Evolutionary conservation across 768 basidiomycete genomes (phyloP).

Genomic region (Kwoniella botswanensis): DNA sequence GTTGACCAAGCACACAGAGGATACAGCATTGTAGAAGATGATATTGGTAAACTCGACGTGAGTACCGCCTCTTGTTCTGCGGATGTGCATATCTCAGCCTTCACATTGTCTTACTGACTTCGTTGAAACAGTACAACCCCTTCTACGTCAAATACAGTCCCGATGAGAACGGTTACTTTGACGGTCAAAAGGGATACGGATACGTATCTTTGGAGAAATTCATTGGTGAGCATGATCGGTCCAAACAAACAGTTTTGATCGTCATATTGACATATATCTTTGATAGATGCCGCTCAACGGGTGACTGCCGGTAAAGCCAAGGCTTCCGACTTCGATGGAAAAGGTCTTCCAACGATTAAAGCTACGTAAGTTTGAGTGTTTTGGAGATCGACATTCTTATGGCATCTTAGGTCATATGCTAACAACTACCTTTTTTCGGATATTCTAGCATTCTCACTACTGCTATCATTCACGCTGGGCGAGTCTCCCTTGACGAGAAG

Average conservation of each 20-base stretch:
- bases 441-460: slow-evolving; percentile 51
- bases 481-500: slow-evolving; percentile 88
- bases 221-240: slow-evolving; percentile 60
- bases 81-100: neutral
- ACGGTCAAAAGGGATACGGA: slow-evolving; percentile 90
- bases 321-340: slow-evolving; percentile 75
- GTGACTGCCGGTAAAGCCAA: slow-evolving; percentile 74
- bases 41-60: slow-evolving; percentile 71
- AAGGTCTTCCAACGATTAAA: slow-evolving; percentile 82
- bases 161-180: slow-evolving; percentile 85
- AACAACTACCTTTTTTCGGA: neutral
- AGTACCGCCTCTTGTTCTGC: neutral
- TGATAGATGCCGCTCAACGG: slow-evolving; percentile 62
- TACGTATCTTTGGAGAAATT: slow-evolving; percentile 91
- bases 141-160: slow-evolving; percentile 88
- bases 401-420: neutral
- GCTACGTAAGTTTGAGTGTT: slow-evolving; percentile 68
- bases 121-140: slow-evolving; percentile 67
- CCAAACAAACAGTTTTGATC: no score
- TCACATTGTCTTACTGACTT: neutral
- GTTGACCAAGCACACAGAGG: slow-evolving; percentile 94
- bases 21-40: slow-evolving; percentile 85
- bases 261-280: slow-evolving; percentile 1
- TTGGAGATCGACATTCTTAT: slow-evolving; percentile 44
- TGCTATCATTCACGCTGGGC: slow-evolving; percentile 78